Evolutionary conservation across 179 eudicot genomes (phyloP).

Genomic region (Pouteria campechiana): DNA sequence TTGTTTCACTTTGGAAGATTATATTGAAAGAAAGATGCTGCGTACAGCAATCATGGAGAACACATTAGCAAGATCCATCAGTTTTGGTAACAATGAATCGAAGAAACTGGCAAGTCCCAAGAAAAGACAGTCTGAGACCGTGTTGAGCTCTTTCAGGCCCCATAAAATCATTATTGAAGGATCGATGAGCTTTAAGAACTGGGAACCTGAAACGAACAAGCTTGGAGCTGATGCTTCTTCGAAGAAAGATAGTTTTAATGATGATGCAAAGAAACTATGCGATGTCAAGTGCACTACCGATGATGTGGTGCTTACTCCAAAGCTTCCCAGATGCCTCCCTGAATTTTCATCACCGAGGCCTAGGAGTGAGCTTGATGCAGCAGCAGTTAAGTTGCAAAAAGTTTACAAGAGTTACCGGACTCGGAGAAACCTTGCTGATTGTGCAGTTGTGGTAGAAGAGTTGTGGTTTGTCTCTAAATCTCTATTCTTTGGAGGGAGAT

Average conservation of each 20-base stretch:
- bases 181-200: conserved; percentile 12
- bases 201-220: conserved; percentile 17
- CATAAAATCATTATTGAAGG: not conserved
- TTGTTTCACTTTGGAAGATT: too few relatives aligned
- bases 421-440: conserved; percentile 50
- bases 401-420: conserved; percentile 47
- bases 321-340: conserved; percentile 14
- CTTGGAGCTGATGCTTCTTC: conserved; percentile 22
- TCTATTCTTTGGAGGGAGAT: not conserved
- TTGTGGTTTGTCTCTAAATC: conserved; percentile 24
- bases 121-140: not conserved
- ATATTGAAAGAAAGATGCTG: too few relatives aligned
- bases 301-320: not conserved
- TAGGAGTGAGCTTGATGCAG: conserved; percentile 42
- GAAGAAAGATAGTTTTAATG: conserved; percentile 10
- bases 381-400: conserved; percentile 44
- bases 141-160: not conserved
- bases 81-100: not conserved
- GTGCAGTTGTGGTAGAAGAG: conserved; percentile 54
- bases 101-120: not conserved
- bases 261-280: not conserved
- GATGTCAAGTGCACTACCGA: not conserved
- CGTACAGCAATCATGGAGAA: too few relatives aligned
- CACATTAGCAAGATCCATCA: not conserved
- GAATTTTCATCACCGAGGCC: conserved; percentile 34